Conservation (phyloP, 495 filamentous ascomycete genomes). For the Penicillium pancosmium region DNA sequence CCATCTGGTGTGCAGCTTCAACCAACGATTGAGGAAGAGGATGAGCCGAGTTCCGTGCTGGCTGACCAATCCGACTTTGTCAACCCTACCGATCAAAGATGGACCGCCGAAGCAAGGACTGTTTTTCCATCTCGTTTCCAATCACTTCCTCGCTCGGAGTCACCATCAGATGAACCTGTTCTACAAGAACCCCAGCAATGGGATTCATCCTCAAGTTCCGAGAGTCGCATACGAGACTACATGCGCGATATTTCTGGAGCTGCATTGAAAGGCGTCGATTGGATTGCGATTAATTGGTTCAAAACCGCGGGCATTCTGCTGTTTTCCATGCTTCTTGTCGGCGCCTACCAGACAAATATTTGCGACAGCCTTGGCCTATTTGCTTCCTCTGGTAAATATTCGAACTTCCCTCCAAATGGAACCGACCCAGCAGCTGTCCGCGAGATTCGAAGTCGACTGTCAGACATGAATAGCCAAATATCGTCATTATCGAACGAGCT, state of each 20-base stretch:
- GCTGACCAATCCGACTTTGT: background rate
- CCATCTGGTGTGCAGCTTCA: slow-evolving; percentile 40
- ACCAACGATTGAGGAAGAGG: slow-evolving; percentile 37
- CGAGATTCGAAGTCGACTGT: slow-evolving; percentile 35
- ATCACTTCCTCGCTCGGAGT: background rate
- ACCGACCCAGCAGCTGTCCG: slow-evolving; percentile 16
- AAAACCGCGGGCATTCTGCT: slow-evolving; percentile 11
- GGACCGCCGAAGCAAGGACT: slow-evolving; percentile 29
- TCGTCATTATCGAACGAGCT: slow-evolving; percentile 42
- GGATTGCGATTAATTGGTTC: slow-evolving; percentile 12
- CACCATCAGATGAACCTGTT: background rate
- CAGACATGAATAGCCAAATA: slow-evolving; percentile 35
- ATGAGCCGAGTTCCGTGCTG: slow-evolving; percentile 19
- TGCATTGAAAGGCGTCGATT: slow-evolving; percentile 5
- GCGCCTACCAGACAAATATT: slow-evolving; percentile 8
- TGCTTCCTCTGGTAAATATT: background rate
- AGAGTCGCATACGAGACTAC: background rate
- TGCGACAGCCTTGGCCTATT: background rate
- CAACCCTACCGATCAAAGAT: slow-evolving; percentile 9
- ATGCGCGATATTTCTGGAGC: background rate
- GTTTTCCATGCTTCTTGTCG: slow-evolving; percentile 17
- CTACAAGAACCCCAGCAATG: background rate
- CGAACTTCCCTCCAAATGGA: slow-evolving; percentile 3
- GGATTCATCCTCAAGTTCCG: background rate
- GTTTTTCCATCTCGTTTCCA: slow-evolving; percentile 20